Evolutionary conservation across 495 filamentous ascomycete genomes (phyloP), one percentile per base, ranked within the genome.

Genomic region (Darksidea phi): DNA sequence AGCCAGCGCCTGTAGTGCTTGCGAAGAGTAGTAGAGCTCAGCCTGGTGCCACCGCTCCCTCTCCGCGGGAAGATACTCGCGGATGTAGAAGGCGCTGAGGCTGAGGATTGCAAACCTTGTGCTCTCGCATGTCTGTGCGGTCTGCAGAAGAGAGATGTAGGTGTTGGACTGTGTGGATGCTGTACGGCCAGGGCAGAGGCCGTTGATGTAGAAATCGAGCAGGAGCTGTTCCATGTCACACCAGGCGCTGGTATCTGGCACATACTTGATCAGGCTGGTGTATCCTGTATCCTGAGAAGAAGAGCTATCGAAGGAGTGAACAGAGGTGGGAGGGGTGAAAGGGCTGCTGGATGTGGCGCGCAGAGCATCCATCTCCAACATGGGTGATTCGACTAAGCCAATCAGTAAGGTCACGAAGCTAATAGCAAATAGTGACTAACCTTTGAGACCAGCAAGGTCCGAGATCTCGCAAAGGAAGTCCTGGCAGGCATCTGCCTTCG

Each of bases 401-500:
- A 36, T 64, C 54, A 64, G 61, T 18, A 53, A n/a, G 20, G n/a
- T 49, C 12, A n/a, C 24, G 10, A 43, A 15, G 1, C 10, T 36
- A 23, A 15, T 13, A 26, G 15, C n/a, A 34, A 36, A 48, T 6
- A 23, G 26, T 20, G 18, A 50, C 61, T 54, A 11, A 64, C 61
- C 55, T 50, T 64, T 64, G 5, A 59, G 38, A 23, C 55, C 61
- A n/a, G 54, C 54, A 6, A 57, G 25, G 45, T 64, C 55, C 10
- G 61, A 64, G 2, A 64, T 32, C 25, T 64, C 61, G 45, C 48
- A 48, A 15, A 64, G 50, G 34, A 64, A 64, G 28, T 64, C 61
- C 56, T 64, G 61, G 55, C 61, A 64, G 42, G 61, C 61, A 37
- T 64, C 61, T 48, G 61, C 37, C 45, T 64, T 64, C 11, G 61